Base-by-base conservation (phyloP, 306 rosid species). In the Ziziphus jujuba region DNA sequence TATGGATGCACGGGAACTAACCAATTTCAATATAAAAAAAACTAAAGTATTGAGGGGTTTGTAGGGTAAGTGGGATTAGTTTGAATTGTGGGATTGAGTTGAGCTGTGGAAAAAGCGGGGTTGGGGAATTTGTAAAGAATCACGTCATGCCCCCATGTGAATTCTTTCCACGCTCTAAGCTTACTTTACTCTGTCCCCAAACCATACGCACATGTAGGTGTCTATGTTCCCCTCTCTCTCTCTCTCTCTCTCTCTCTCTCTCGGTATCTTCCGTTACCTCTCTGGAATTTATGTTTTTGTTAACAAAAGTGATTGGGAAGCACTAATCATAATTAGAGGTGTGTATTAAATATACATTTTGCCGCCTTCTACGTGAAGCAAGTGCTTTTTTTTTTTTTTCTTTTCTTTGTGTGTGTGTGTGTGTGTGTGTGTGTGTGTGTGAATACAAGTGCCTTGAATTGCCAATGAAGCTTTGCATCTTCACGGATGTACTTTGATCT, bases 121-220 rank as follows among this genome's bases (percentile, higher is more conserved):
- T 67, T 15, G 45, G 23, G 23, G 49, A 2, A 38, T 33, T 11
- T 43, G 71, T 31, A 65, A 78, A 71, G 78, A 79, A 74, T 80
- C 64, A 80, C 72, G 79, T 74, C 83, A 73, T 72, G 71, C 71
- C 0, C 79, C 89, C 91, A 85, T 81, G 91, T 87, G 91, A 75
- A 70, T 59, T 82, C 85, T 76, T 85, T 70, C 81, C 82, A 79
- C 64, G 75, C 86, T 79, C 75, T 77, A 68, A 77, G 89, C 79
- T 80, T 80, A 76, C 75, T 81, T 75, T 76, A 78, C 88, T 84
- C 76, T 87, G 82, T 84, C 88, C 85, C 79, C 82, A 80, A 77
- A 78, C 81, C 82, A 82, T 69, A 75, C 75, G 81, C 97, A 87
- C 92, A 84, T 90, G 97, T 78, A 80, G 87, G 92, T 75, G 69